Percentiles rank a stretch among this genome's conserved stretches.
phyloP scores from a whole-genome alignment of 1,284 basidiomycete genomes.

The Pseudozyma tsukubaensis region DNA sequence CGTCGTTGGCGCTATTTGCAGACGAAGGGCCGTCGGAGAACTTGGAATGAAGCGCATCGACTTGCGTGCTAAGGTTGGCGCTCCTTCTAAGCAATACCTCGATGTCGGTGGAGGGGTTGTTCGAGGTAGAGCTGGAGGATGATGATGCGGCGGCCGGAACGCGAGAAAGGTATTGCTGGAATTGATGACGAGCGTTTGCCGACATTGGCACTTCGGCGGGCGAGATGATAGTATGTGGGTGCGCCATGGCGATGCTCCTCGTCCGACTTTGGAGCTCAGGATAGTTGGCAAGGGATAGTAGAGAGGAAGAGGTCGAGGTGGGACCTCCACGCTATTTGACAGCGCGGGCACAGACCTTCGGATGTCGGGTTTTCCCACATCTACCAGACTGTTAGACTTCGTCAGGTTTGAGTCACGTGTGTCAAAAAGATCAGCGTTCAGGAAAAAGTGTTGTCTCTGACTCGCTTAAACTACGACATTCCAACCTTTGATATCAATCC shows the following conservation, averaged over 20 bases:
- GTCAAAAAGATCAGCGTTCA: not conserved
- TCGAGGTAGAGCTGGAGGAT: slow-evolving; percentile 8
- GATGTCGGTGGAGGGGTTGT: slow-evolving; percentile 4
- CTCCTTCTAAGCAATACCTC: slow-evolving; percentile 13
- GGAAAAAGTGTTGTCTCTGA: slow-evolving; percentile 1
- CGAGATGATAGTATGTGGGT: not conserved
- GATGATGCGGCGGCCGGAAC: slow-evolving; percentile 5
- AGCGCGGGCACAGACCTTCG: slow-evolving; percentile 18
- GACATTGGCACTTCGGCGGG: slow-evolving; percentile 14
- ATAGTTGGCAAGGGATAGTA: not conserved
- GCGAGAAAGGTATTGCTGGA: slow-evolving; percentile 31
- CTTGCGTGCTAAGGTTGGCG: slow-evolving; percentile 3
- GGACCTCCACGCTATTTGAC: slow-evolving; percentile 3
- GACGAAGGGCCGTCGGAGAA: slow-evolving; percentile 1
- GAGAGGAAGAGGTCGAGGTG: slow-evolving; percentile 1
- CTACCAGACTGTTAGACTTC: slow-evolving; percentile 3
- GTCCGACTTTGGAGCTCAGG: not conserved
- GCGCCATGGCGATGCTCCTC: not conserved
- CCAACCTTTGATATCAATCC: not conserved
- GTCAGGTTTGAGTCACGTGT: slow-evolving; percentile 5
- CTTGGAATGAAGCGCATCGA: slow-evolving; percentile 17
- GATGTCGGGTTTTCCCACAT: not conserved
- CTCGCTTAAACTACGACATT: slow-evolving; percentile 1
- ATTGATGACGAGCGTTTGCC: slow-evolving; percentile 17
- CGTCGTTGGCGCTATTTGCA: not conserved